Conservation (phyloP, 495 filamentous ascomycete genomes). For the Podospora australis region DNA sequence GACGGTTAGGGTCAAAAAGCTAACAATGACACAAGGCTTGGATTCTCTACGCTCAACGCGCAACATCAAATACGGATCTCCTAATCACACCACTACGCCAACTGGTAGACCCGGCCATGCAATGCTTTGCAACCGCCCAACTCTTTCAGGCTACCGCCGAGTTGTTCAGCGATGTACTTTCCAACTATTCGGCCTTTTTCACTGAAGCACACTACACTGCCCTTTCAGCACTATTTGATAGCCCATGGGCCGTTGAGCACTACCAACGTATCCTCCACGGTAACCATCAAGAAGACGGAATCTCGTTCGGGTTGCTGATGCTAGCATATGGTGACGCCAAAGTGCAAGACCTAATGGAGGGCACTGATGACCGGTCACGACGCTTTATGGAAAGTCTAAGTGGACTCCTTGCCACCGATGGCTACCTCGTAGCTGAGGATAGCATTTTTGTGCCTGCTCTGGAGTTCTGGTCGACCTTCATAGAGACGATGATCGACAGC, state of each 20-base stretch:
- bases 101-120: conserved; percentile 49
- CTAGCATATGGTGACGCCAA: conserved; percentile 62
- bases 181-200: conserved; percentile 59
- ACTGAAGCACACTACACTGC: conserved; percentile 45
- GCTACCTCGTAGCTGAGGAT: conserved; percentile 72
- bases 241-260: conserved; percentile 45
- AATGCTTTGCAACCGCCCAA: conserved; percentile 47
- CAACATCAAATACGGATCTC: conserved; percentile 45
- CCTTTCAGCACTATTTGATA: conserved; percentile 52
- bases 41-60: conserved; percentile 61
- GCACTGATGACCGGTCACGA: conserved; percentile 36
- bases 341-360: conserved; percentile 43
- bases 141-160: conserved; percentile 56
- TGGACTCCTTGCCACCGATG: conserved; percentile 61
- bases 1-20: too few species aligned
- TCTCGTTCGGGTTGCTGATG: conserved; percentile 63
- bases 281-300: conserved; percentile 56
- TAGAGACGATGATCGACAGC: conserved; percentile 47
- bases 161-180: conserved; percentile 57
- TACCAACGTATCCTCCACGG: conserved; percentile 51
- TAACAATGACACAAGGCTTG: conserved; percentile 43
- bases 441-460: conserved; percentile 66
- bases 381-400: conserved; percentile 47
- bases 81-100: conserved; percentile 50
- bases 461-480: conserved; percentile 77